Percentiles rank a stretch among this genome's conserved stretches.
Conservation (phyloP, 208 protist species). For the Wallacemonas rigidus region DNA sequence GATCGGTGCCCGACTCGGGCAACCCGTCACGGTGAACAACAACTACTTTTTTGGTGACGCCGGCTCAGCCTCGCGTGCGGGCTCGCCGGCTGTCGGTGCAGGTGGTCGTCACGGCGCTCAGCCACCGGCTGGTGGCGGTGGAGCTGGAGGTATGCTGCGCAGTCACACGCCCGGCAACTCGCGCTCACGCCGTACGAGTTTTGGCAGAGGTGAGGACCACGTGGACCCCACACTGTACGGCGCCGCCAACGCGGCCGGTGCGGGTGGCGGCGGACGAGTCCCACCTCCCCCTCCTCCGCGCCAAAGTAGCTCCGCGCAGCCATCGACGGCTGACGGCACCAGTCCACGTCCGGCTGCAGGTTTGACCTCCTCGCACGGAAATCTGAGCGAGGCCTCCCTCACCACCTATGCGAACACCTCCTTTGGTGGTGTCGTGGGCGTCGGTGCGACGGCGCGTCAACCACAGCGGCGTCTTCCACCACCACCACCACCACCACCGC, state of each 20-base stretch:
- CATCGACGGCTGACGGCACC: background rate
- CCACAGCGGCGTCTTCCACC: background rate
- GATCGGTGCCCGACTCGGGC: slow-evolving; percentile 13
- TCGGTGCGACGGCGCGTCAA: background rate
- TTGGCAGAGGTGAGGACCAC: background rate
- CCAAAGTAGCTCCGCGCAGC: slow-evolving; percentile 12
- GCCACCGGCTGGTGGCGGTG: background rate
- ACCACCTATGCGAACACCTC: background rate
- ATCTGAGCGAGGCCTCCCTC: background rate
- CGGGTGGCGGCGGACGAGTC: background rate
- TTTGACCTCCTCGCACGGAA: slow-evolving; percentile 4
- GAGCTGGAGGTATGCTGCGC: background rate
- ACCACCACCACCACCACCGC: slow-evolving; percentile 1
- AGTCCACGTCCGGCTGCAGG: background rate
- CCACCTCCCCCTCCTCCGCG: slow-evolving; percentile 4
- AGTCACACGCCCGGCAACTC: background rate
- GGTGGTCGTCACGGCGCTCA: background rate
- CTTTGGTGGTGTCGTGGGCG: background rate
- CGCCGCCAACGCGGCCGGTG: background rate
- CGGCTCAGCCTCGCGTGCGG: background rate
- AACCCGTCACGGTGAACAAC: slow-evolving; percentile 57
- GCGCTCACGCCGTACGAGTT: slow-evolving; percentile 1
- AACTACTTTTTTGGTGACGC: slow-evolving; percentile 49
- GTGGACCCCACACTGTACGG: background rate
- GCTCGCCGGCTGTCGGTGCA: background rate